Evolutionary conservation across 306 rosid species (phyloP).

Genomic region (Castanea mollissima): DNA sequence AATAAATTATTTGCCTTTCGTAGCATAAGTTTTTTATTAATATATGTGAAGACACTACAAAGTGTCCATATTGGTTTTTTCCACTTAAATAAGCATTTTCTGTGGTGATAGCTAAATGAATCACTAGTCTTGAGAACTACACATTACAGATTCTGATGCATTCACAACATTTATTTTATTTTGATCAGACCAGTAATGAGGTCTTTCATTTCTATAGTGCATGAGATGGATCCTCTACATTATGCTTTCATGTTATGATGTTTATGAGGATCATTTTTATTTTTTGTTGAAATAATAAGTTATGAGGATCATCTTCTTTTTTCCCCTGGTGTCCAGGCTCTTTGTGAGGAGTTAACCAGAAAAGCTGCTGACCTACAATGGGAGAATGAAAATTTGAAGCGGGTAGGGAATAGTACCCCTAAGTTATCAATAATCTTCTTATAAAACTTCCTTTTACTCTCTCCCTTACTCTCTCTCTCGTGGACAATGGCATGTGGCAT

Average conservation of each 20-base stretch:
- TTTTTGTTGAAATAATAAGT: too few relatives aligned
- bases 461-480: not conserved
- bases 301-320: not conserved
- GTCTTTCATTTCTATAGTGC: too few relatives aligned
- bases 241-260: slow-evolving; percentile 15
- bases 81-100: not conserved
- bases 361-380: slow-evolving; percentile 68
- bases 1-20: not conserved
- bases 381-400: slow-evolving; percentile 79
- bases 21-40: not conserved
- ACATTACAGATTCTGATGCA: not conserved
- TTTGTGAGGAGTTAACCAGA: slow-evolving; percentile 74
- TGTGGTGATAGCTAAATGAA: too few relatives aligned
- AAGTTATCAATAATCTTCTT: slow-evolving; percentile 9
- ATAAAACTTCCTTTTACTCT: slow-evolving; percentile 12
- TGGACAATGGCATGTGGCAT: not conserved
- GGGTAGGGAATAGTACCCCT: slow-evolving; percentile 43
- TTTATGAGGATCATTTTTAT: slow-evolving; percentile 9
- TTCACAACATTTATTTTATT: not conserved
- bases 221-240: slow-evolving; percentile 13
- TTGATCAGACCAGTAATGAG: not conserved
- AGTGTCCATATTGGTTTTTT: not conserved
- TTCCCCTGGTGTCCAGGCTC: slow-evolving; percentile 51
- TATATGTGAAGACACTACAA: not conserved
- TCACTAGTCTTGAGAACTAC: not conserved